These are phyloP conservation scores for Brasenia schreberi DNA, from an alignment of 164 flowering plant genomes.

Conservation along the genomic window DNA sequence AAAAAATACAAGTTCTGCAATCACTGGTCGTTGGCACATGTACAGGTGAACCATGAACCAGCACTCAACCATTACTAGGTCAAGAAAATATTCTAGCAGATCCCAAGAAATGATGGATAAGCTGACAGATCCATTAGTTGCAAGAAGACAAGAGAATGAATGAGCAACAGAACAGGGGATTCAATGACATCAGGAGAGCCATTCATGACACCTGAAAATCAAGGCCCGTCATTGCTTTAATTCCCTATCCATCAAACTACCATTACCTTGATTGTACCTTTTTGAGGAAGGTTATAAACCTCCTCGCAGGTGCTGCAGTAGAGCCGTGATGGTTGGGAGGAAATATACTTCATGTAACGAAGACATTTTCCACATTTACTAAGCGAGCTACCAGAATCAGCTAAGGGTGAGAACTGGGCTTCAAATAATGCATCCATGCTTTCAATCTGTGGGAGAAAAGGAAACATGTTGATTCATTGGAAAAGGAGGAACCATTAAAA, in stretches of 20 bases:
- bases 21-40: too few species aligned
- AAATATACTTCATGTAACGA: slow-evolving; percentile 84
- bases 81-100: too few species aligned
- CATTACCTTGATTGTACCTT: slow-evolving; percentile 74
- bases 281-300: slow-evolving; percentile 87
- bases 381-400: slow-evolving; percentile 75
- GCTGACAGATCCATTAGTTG: not conserved
- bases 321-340: slow-evolving; percentile 62
- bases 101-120: too few species aligned
- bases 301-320: slow-evolving; percentile 90
- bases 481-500: too few species aligned
- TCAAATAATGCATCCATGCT: slow-evolving; percentile 92
- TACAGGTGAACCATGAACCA: too few species aligned
- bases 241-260: not conserved
- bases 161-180: not conserved
- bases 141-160: not conserved
- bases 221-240: not conserved
- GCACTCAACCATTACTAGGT: too few species aligned
- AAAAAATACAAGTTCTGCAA: too few species aligned
- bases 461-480: not conserved
- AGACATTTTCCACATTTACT: slow-evolving; percentile 96
- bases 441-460: slow-evolving; percentile 38
- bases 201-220: not conserved
- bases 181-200: not conserved
- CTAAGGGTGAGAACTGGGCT: slow-evolving; percentile 90